A percentile compares a stretch with the other conserved stretches of the same genome.
Evolutionary conservation across 192 early-diverging fungal genomes (phyloP).

Genomic region (Coemansia asiatica): DNA sequence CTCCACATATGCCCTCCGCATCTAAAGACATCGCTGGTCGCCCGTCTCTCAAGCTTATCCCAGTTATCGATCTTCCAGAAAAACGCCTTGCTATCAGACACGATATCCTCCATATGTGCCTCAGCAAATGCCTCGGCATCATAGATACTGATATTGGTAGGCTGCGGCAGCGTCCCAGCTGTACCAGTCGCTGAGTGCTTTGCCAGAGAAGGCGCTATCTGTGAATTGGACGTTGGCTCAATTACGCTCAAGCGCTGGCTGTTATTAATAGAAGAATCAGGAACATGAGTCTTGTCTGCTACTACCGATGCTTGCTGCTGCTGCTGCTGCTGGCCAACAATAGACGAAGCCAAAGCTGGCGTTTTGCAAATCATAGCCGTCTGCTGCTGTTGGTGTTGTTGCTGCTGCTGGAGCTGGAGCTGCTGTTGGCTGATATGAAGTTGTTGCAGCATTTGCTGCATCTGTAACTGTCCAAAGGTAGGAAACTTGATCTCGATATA

Average conservation of each 20-base stretch:
- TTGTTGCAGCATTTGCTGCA: slow-evolving; percentile 57
- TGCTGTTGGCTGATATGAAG: slow-evolving; percentile 33
- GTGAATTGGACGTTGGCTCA: not conserved
- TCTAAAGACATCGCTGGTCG: slow-evolving; percentile 50
- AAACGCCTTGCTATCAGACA: slow-evolving; percentile 47
- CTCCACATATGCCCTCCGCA: slow-evolving; percentile 64
- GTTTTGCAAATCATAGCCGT: slow-evolving; percentile 14
- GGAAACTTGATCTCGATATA: slow-evolving; percentile 57
- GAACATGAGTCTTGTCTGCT: not conserved
- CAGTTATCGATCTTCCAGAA: slow-evolving; percentile 54
- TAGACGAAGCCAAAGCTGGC: slow-evolving; percentile 4
- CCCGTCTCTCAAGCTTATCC: slow-evolving; percentile 49
- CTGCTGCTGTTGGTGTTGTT: slow-evolving; percentile 15
- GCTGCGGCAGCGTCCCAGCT: not conserved
- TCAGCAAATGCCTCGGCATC: slow-evolving; percentile 42
- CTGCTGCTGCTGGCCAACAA: not conserved
- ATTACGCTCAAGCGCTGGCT: not conserved
- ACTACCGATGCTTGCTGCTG: slow-evolving; percentile 3
- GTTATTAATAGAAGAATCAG: not conserved
- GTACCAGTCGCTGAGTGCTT: not conserved
- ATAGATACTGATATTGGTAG: slow-evolving; percentile 44
- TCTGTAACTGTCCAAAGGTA: slow-evolving; percentile 48
- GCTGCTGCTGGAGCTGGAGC: slow-evolving; percentile 11
- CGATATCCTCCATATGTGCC: slow-evolving; percentile 52
- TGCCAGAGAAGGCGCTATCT: not conserved